phyloP scores from a whole-genome alignment of 2,329 filamentous ascomycete species.

The Penicillium expansum region DNA sequence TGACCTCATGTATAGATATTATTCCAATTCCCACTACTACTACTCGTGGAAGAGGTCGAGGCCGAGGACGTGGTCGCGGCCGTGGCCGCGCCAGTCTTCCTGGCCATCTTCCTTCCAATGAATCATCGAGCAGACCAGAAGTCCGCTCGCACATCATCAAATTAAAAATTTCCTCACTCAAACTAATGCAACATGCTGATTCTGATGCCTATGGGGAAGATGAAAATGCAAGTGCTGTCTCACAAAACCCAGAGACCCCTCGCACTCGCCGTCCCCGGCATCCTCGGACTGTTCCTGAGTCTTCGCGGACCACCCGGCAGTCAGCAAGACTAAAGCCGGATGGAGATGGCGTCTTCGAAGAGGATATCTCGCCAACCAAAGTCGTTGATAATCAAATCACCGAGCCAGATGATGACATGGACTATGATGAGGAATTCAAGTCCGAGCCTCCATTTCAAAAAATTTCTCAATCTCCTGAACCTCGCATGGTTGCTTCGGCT shows the following conservation, averaged over 20 bases:
- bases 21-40: slow-evolving; percentile 8
- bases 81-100: slow-evolving; percentile 13
- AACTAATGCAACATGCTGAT: background rate
- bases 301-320: slow-evolving; percentile 34
- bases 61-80: slow-evolving; percentile 21
- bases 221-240: slow-evolving; percentile 5
- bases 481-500: slow-evolving; percentile 13
- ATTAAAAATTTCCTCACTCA: slow-evolving; percentile 13
- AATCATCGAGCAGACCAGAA: slow-evolving; percentile 5
- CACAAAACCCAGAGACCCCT: slow-evolving; percentile 30
- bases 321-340: slow-evolving; percentile 34
- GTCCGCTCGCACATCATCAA: slow-evolving; percentile 18
- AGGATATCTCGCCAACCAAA: slow-evolving; percentile 14
- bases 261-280: slow-evolving; percentile 35
- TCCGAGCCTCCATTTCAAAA: slow-evolving; percentile 15
- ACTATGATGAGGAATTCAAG: slow-evolving; percentile 13
- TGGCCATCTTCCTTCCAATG: slow-evolving; percentile 2
- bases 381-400: slow-evolving; percentile 8
- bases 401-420: slow-evolving; percentile 11
- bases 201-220: slow-evolving; percentile 4
- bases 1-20: slow-evolving; percentile 19
- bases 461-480: slow-evolving; percentile 14
- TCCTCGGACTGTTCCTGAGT: slow-evolving; percentile 29
- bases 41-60: slow-evolving; percentile 16
- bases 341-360: slow-evolving; percentile 19